Evolutionary conservation across 371 early-diverging fungal species (phyloP).

Genomic region (Mucor piriformis): DNA sequence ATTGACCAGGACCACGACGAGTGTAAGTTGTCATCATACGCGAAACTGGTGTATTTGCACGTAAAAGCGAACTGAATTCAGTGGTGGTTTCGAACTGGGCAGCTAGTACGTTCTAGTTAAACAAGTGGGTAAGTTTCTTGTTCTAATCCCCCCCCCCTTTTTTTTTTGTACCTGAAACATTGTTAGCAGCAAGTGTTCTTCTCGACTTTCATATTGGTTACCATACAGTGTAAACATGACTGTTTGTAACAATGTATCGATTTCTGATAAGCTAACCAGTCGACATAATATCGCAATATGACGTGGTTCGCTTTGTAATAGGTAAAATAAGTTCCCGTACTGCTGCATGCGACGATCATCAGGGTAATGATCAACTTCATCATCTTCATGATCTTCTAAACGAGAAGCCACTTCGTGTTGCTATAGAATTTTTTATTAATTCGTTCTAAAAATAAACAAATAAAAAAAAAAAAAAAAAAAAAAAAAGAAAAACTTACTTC

Average conservation of each 20-base stretch:
- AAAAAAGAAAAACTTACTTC: slow-evolving; percentile 51
- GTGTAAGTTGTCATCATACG: slow-evolving; percentile 98
- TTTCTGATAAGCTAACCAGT: slow-evolving; percentile 86
- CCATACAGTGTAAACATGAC: slow-evolving; percentile 97
- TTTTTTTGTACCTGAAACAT: slow-evolving; percentile 91
- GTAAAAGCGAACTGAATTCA: slow-evolving; percentile 86
- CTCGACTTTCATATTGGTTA: slow-evolving; percentile 93
- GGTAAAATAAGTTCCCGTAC: slow-evolving; percentile 92
- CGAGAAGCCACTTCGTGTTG: slow-evolving; percentile 81
- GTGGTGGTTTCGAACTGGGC: slow-evolving; percentile 90
- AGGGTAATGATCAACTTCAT: slow-evolving; percentile 69
- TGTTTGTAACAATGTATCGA: slow-evolving; percentile 91
- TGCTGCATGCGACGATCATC: slow-evolving; percentile 84
- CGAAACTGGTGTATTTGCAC: slow-evolving; percentile 95
- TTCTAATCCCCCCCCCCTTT: slow-evolving; percentile 44
- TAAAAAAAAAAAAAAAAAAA: neutral
- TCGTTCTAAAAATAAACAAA: neutral
- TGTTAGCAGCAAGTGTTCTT: slow-evolving; percentile 91
- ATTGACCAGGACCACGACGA: slow-evolving; percentile 91
- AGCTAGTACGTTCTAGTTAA: slow-evolving; percentile 77
- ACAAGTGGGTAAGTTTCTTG: neutral
- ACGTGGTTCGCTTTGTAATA: slow-evolving; percentile 92
- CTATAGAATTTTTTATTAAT: slow-evolving; percentile 31
- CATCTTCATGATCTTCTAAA: slow-evolving; percentile 75
- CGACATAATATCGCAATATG: slow-evolving; percentile 89